phyloP scores from a whole-genome alignment of 805 yeast genomes.

The Suhomyces pyralidae region DNA sequence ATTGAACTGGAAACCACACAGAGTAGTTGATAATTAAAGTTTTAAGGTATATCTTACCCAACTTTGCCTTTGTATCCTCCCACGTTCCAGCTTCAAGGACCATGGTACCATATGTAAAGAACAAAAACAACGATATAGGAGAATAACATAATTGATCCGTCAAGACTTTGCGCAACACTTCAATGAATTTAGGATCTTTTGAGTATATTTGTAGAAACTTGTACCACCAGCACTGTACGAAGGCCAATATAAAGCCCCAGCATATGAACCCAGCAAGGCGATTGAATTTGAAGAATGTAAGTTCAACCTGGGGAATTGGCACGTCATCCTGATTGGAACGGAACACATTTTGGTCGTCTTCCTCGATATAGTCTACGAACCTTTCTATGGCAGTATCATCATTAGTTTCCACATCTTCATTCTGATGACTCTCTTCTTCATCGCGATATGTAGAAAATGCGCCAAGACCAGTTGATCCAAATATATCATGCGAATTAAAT shows the following conservation, averaged over 20 bases:
- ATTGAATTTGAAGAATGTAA: constrained; percentile 56
- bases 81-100: constrained; percentile 73
- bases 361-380: constrained; percentile 33
- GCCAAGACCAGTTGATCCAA: not conserved
- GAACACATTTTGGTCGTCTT: constrained; percentile 16
- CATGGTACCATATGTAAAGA: constrained; percentile 80
- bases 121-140: constrained; percentile 75
- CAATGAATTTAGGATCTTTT: constrained; percentile 78
- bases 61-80: constrained; percentile 60
- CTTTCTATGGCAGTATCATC: constrained; percentile 30
- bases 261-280: constrained; percentile 75
- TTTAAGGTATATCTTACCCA: constrained; percentile 61
- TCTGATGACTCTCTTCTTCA: not conserved
- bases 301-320: constrained; percentile 13
- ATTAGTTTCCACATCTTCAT: not conserved
- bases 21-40: constrained; percentile 66
- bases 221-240: constrained; percentile 88
- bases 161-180: constrained; percentile 79
- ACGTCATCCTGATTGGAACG: constrained; percentile 2
- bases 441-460: not conserved
- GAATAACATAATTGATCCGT: constrained; percentile 90
- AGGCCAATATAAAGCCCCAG: constrained; percentile 86
- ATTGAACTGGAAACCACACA: constrained; percentile 83
- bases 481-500: constrained; percentile 19
- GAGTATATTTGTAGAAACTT: constrained; percentile 76